phyloP scores from a whole-genome alignment of 495 filamentous ascomycete genomes.

The Aspergillus homomorphus region DNA sequence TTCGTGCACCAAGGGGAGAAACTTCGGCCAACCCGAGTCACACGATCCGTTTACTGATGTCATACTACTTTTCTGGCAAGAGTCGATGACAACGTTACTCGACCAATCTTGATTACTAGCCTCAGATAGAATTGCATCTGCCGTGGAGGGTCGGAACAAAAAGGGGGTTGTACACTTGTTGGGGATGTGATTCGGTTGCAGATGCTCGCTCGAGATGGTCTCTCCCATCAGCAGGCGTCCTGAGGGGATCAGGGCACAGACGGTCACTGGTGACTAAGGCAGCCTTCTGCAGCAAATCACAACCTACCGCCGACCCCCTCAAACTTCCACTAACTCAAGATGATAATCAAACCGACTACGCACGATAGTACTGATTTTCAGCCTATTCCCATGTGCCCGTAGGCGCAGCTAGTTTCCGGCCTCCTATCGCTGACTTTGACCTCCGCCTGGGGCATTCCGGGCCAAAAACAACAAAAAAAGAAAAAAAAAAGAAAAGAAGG shows the following conservation, averaged over 20 bases:
- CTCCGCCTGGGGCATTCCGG: neutral
- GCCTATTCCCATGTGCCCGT: conserved; percentile 16
- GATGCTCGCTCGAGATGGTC: conserved; percentile 8
- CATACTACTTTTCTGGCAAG: conserved; percentile 4
- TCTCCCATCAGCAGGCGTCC: conserved; percentile 11
- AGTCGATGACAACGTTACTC: neutral
- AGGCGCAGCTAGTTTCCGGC: neutral
- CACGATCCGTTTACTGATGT: conserved; percentile 18
- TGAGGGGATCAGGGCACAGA: conserved; percentile 1
- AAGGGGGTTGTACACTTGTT: conserved; percentile 9
- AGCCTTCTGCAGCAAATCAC: conserved; percentile 14
- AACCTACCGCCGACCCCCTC: neutral
- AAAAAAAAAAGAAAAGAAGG: too few species aligned
- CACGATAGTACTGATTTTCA: conserved; percentile 8
- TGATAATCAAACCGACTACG: neutral
- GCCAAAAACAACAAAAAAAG: too few species aligned
- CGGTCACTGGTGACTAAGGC: neutral
- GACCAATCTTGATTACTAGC: neutral
- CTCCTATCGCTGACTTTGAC: neutral
- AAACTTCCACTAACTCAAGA: conserved; percentile 9
- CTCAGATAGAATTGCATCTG: neutral
- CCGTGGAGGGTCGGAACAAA: conserved; percentile 8
- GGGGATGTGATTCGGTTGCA: conserved; percentile 17
- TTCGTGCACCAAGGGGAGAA: neutral
- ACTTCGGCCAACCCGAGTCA: conserved; percentile 3